Base-by-base conservation (phyloP, 768 basidiomycete genomes). In the Amanita brunnescens region DNA sequence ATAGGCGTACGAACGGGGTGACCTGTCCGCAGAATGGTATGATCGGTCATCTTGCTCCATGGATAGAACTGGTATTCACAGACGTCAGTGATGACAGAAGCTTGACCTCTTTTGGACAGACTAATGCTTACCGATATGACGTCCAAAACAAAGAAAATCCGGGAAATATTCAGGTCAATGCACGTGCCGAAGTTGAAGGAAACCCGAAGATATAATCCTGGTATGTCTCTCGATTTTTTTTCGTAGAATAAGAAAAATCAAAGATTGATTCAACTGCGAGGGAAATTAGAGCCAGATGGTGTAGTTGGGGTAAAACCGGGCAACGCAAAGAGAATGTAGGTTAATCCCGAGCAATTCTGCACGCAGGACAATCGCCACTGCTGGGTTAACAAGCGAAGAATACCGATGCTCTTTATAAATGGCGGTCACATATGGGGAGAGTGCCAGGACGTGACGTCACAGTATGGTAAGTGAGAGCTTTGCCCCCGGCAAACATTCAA, bases 31-130 rank as follows among this genome's bases (percentile, higher is more conserved):
- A 38, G 32, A 3, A 23, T 29, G 50, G n/a, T 34, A 51, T 39
- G 35, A 29, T 42, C 33, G 50, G 24, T 51, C 42, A 51, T 44
- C 50, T 51, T 18, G 32, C 32, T 51, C 39, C 50, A 51, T 51
- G 9, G 16, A 41, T 24, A 41, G 29, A 21, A 26, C 24, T 30
- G n/a, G 16, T 32, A 26, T 26, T 14, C 16, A 26, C 24, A 21
- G 14, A 47, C 23, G 20, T 47, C 32, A 47, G 45, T 6, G 32
- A 20, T 35, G 30, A 3, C 14, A 21, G 33, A 23, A 7, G 16
- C 10, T 42, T 26, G 42, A 30, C 32, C 2, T 35, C 18, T 37
- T 47, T 2, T 6, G 16, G 6, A n/a, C 18, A 29, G 7, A 33
- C 12, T 2, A 29, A 44, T 30, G 9, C 47, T 48, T 38, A 38